These are phyloP conservation scores for Ustilago tritici DNA, from an alignment of 1,284 basidiomycete genomes.

Conservation along the genomic window DNA sequence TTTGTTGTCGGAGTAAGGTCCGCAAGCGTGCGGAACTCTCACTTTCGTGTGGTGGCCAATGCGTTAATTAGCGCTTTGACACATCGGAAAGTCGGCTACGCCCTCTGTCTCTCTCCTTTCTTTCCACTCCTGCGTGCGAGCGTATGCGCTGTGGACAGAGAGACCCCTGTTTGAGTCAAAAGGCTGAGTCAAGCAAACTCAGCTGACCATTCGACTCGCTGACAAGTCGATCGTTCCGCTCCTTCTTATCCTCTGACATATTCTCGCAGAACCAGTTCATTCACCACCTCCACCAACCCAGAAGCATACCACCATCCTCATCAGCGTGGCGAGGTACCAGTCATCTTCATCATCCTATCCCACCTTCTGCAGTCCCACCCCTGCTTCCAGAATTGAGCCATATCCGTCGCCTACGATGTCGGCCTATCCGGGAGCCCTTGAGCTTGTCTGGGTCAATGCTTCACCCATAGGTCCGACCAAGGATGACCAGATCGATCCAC, in stretches of 20 bases:
- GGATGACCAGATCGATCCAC: neutral
- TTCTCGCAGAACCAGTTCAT: neutral
- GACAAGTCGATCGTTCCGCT: neutral
- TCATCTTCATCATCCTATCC: neutral
- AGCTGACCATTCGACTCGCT: neutral
- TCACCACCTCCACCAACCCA: neutral
- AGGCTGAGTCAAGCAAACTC: conserved; percentile 12
- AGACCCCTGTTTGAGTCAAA: conserved; percentile 13
- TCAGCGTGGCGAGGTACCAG: neutral
- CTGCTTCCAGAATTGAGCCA: neutral
- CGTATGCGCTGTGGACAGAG: neutral
- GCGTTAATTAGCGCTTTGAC: conserved; percentile 29
- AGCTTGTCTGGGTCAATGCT: conserved; percentile 41
- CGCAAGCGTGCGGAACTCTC: neutral
- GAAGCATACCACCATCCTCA: neutral
- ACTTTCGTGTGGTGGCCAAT: neutral
- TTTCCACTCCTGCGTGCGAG: neutral
- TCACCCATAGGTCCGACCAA: conserved; percentile 23
- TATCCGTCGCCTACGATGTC: neutral
- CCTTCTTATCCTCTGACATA: neutral
- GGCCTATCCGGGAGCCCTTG: neutral
- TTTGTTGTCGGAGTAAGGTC: neutral
- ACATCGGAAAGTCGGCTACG: conserved; percentile 21
- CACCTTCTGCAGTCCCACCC: neutral
- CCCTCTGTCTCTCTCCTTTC: neutral